Base-by-base conservation (phyloP, 2,329 filamentous ascomycete species). In the Peltaster fructicola region DNA sequence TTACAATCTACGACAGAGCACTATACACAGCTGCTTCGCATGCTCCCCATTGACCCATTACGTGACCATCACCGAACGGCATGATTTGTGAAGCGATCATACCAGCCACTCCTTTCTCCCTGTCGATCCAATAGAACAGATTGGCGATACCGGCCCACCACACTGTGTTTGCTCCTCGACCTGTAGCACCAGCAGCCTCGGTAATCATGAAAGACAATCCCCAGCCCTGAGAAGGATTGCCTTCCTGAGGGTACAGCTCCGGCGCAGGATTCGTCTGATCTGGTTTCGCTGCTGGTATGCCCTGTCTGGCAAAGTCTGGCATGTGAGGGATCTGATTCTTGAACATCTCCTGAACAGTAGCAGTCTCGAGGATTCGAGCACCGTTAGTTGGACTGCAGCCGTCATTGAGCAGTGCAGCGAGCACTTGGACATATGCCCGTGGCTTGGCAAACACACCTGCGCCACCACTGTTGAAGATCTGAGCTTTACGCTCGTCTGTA, bases 261-360 rank as follows among this genome's bases (percentile, higher is more conserved):
- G 54, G 47, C 2, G 60, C 25, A 7, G 37, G 22, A 29, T 47
- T 50, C 3, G 45, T 42, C 18, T 40, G 35, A 23, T 50, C 47
- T 9, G 41, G 32, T 30, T 50, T 51, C 5, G 47, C 38, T 8
- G 40, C 37, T 3, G 37, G 31, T 20, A 50, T 43, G n/a, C 38
- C 40, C 14, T 41, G 27, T 11, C 46, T 31, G 6, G 41, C 49
- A 27, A 50, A 52, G 25, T 51, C 35, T 1, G 48, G 46, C 22
- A 43, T 37, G 13, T 51, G 23, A 4, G 43, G 36, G 23, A 51
- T 45, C 32, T 49, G 69, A 40, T 75, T 74, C 26, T 51, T 53
- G 44, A 70, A 76, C 65, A 78, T 73, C 11, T 26, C 47, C 8
- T 70, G 57, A 0, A 79, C 62, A 0, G 69, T 74, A 15, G 58